These are phyloP conservation scores for Macrocybe gigantea DNA, from an alignment of 768 basidiomycete genomes.

Conservation along the genomic window DNA sequence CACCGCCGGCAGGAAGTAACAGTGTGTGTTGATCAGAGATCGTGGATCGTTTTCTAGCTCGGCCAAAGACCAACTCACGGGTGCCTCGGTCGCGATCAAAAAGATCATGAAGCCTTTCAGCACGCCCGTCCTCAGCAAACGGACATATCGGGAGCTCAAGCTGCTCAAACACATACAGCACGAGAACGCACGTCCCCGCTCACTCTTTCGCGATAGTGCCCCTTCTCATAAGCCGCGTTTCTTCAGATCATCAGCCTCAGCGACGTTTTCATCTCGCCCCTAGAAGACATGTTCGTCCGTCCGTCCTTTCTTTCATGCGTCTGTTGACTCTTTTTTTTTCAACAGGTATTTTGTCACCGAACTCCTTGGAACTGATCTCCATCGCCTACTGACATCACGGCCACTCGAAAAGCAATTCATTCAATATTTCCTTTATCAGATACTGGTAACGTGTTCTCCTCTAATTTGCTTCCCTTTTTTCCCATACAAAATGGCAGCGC, in stretches of 20 bases:
- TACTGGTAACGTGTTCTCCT: constrained; percentile 56
- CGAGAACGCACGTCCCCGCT: constrained; percentile 70
- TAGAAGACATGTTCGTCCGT: constrained; percentile 84
- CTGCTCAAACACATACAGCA: constrained; percentile 97
- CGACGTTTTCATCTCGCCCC: constrained; percentile 99
- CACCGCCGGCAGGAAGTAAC: background rate
- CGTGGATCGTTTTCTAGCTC: constrained; percentile 45
- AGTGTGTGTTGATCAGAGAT: constrained; percentile 3
- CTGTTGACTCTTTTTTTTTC: background rate
- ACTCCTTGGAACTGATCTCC: constrained; percentile 95
- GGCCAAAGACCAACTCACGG: constrained; percentile 92
- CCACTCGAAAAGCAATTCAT: constrained; percentile 99
- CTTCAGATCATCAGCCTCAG: constrained; percentile 94
- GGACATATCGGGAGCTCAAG: constrained; percentile 97
- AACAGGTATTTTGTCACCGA: constrained; percentile 97
- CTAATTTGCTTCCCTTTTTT: constrained; percentile 4
- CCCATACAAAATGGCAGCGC: constrained; percentile 43
- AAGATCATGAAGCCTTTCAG: constrained; percentile 99
- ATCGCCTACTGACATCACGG: constrained; percentile 91
- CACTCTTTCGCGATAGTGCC: background rate
- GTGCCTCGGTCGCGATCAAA: constrained; percentile 95
- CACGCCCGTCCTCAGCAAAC: constrained; percentile 95
- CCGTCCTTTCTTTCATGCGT: constrained; percentile 1
- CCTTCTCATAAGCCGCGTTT: background rate
- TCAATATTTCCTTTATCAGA: constrained; percentile 99